phyloP scores from a whole-genome alignment of 2,329 filamentous ascomycete species.

The Ophiosphaerella narmari region DNA sequence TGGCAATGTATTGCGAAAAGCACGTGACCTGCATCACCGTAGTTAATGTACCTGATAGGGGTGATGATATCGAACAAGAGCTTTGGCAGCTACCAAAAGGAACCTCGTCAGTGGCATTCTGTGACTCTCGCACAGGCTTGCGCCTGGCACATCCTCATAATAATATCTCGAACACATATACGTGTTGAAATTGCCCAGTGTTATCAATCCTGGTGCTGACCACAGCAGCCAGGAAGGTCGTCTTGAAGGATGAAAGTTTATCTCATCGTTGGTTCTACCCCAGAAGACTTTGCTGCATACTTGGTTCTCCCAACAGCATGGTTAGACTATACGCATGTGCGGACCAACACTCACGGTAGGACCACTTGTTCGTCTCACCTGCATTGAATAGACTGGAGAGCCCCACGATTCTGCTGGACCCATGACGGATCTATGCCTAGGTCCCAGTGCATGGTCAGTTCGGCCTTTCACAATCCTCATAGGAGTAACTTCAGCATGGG shows the following conservation, averaged over 20 bases:
- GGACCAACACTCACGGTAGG: background rate
- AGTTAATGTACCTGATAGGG: background rate
- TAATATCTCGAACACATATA: too few species aligned
- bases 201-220: too few species aligned
- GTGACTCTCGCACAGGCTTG: too few species aligned
- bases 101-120: too few species aligned
- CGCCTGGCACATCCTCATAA: too few species aligned
- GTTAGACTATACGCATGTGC: constrained; percentile 1
- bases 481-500: background rate
- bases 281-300: background rate
- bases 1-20: constrained; percentile 27
- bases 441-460: background rate
- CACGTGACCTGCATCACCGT: constrained; percentile 19
- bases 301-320: background rate
- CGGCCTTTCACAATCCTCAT: background rate
- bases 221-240: background rate
- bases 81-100: background rate
- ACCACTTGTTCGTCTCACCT: constrained; percentile 1
- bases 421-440: background rate
- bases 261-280: background rate
- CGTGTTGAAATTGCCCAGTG: too few species aligned
- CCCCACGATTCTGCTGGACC: background rate
- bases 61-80: background rate
- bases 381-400: background rate
- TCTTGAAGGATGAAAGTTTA: background rate